Evolutionary conservation across 1,284 basidiomycete species (phyloP).

Genomic region (Leccinum griseonigrum): DNA sequence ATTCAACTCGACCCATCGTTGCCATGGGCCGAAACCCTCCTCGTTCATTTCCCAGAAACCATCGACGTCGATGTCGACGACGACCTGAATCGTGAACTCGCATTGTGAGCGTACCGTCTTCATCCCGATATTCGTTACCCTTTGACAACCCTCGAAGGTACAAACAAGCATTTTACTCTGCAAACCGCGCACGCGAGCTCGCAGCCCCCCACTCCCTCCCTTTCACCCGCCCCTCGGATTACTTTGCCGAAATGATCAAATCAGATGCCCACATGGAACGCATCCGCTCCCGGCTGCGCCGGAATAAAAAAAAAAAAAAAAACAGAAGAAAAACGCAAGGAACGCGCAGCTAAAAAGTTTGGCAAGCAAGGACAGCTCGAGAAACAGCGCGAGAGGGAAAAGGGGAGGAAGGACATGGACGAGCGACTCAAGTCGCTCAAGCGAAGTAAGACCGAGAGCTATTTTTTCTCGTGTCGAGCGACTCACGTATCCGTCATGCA

Average conservation of each 20-base stretch:
- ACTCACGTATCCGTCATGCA: slow-evolving; percentile 29
- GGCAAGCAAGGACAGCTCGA: slow-evolving; percentile 95
- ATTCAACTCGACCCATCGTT: slow-evolving; percentile 76
- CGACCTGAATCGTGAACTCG: slow-evolving; percentile 91
- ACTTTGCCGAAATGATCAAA: slow-evolving; percentile 99
- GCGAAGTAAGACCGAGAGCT: slow-evolving; percentile 55
- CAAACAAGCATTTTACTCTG: slow-evolving; percentile 90
- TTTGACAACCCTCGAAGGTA: slow-evolving; percentile 55
- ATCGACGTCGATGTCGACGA: slow-evolving; percentile 82
- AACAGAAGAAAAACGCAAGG: slow-evolving; percentile 87
- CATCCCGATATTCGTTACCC: background rate
- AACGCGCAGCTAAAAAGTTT: slow-evolving; percentile 96
- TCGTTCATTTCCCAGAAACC: slow-evolving; percentile 68
- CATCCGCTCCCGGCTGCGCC: slow-evolving; percentile 85
- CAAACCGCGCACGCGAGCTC: slow-evolving; percentile 71
- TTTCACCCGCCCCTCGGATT: slow-evolving; percentile 93
- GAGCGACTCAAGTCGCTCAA: slow-evolving; percentile 83
- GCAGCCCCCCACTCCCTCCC: slow-evolving; percentile 76
- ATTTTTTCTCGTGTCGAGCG: background rate
- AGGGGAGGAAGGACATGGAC: slow-evolving; percentile 78
- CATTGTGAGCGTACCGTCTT: slow-evolving; percentile 66
- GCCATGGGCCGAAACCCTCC: slow-evolving; percentile 86
- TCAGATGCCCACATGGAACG: slow-evolving; percentile 98
- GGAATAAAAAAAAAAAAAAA: slow-evolving; percentile 69
- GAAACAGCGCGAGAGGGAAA: slow-evolving; percentile 77